A percentile compares a stretch with the other conserved stretches of the same genome.
Conservation (phyloP, 139 green algal species). For the Marvania coccoides region DNA sequence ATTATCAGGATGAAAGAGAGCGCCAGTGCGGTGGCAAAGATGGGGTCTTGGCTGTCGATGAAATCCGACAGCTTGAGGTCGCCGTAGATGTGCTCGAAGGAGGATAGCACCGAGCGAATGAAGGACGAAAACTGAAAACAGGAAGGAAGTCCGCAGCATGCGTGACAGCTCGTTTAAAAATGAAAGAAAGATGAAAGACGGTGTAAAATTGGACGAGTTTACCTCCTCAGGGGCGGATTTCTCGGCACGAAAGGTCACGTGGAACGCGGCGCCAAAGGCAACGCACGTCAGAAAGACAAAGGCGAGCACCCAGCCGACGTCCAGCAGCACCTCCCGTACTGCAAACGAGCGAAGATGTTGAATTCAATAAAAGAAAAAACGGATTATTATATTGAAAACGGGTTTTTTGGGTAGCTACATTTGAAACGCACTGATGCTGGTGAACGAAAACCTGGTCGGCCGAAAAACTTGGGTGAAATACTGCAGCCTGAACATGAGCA, state of each 20-base stretch:
- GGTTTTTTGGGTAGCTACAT: too few relatives aligned
- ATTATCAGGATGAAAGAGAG: conserved; percentile 18
- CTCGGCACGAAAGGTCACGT: conserved; percentile 36
- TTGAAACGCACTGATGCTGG: too few relatives aligned
- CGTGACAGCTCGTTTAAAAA: too few relatives aligned
- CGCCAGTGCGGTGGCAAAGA: conserved; percentile 6
- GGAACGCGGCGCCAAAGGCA: conserved; percentile 29
- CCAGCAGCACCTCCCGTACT: background rate
- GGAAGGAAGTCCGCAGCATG: too few relatives aligned
- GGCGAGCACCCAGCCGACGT: background rate
- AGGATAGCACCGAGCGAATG: background rate
- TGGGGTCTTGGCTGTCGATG: conserved; percentile 1
- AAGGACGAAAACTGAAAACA: background rate
- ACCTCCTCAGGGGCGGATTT: conserved; percentile 7
- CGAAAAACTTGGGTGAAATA: conserved; percentile 21
- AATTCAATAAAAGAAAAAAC: too few relatives aligned
- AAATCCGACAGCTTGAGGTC: conserved; percentile 17
- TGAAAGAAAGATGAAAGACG: too few relatives aligned
- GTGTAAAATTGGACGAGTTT: too few relatives aligned
- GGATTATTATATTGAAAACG: too few relatives aligned
- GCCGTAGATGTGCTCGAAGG: conserved; percentile 3
- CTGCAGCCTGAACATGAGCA: conserved; percentile 35
- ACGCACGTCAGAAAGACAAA: conserved; percentile 8
- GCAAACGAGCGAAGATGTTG: too few relatives aligned
- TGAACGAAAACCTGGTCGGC: conserved; percentile 6